These are phyloP conservation scores for Termitomyces sp. DNA, from an alignment of 768 basidiomycete species.

Conservation along the genomic window DNA sequence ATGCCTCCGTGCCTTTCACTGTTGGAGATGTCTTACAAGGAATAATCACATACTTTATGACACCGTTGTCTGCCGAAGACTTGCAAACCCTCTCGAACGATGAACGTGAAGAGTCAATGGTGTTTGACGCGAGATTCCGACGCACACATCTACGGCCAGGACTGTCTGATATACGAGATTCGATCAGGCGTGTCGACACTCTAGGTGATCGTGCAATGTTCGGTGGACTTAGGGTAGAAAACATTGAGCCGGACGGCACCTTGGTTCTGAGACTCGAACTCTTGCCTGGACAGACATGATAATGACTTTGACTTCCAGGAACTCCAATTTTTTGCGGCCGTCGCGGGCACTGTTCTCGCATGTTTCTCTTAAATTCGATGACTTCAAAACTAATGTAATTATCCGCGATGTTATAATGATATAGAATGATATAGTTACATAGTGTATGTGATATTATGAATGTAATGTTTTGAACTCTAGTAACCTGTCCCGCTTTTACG, in stretches of 20 bases:
- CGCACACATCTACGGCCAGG: not conserved
- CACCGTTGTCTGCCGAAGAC: not conserved
- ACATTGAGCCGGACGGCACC: not conserved
- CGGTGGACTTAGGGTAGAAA: not conserved
- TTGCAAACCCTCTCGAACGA: not conserved
- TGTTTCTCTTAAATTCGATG: not conserved
- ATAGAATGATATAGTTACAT: not conserved
- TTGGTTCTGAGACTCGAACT: not conserved
- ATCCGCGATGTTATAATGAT: not conserved
- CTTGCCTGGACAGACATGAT: not conserved
- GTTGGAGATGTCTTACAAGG: constrained; percentile 1
- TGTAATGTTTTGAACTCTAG: not conserved
- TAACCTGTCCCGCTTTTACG: constrained; percentile 39
- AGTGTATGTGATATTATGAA: constrained; percentile 3
- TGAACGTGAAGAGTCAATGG: not conserved
- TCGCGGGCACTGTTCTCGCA: not conserved
- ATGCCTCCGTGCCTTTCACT: not conserved
- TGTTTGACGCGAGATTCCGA: not conserved
- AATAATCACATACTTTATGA: not conserved
- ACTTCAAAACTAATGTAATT: not conserved
- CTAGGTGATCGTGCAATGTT: not conserved
- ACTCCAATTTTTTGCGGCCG: not conserved
- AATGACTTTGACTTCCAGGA: not conserved
- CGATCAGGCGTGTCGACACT: constrained; percentile 1
- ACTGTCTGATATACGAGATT: not conserved